These are phyloP conservation scores for Alternaria rosae DNA, from an alignment of 2,329 filamentous ascomycete genomes.

Conservation along the genomic window DNA sequence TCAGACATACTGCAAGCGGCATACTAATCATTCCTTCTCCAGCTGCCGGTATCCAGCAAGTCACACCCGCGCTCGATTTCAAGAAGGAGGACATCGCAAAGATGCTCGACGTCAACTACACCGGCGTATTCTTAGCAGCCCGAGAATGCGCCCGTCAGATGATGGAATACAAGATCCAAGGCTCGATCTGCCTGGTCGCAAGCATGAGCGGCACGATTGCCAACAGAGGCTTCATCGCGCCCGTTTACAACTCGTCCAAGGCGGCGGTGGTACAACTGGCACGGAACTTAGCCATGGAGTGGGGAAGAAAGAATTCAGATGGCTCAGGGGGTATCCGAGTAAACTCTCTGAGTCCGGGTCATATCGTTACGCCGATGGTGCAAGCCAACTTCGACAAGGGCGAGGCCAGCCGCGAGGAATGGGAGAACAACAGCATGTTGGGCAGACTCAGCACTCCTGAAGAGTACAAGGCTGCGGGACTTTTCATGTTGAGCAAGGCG, in stretches of 20 bases:
- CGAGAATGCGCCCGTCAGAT: slow-evolving; percentile 68
- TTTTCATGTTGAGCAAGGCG: slow-evolving; percentile 46
- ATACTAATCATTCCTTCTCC: not conserved
- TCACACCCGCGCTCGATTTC: slow-evolving; percentile 81
- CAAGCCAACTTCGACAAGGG: slow-evolving; percentile 75
- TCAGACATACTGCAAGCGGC: too few relatives aligned
- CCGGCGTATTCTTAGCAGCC: slow-evolving; percentile 67
- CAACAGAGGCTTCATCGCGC: slow-evolving; percentile 67
- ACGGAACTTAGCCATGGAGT: slow-evolving; percentile 74
- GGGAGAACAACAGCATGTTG: slow-evolving; percentile 86
- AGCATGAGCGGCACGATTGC: slow-evolving; percentile 68
- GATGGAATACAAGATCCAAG: slow-evolving; percentile 63
- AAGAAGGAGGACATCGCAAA: slow-evolving; percentile 62
- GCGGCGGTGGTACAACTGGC: slow-evolving; percentile 74
- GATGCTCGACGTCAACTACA: slow-evolving; percentile 67
- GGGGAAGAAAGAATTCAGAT: slow-evolving; percentile 53
- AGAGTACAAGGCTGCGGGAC: slow-evolving; percentile 44
- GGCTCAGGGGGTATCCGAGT: slow-evolving; percentile 75
- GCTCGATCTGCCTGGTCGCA: slow-evolving; percentile 67
- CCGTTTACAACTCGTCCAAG: slow-evolving; percentile 78
- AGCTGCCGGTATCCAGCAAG: slow-evolving; percentile 78
- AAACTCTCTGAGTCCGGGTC: slow-evolving; percentile 80
- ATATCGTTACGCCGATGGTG: slow-evolving; percentile 84
- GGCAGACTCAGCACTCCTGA: slow-evolving; percentile 49
- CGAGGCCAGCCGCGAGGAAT: slow-evolving; percentile 68